A percentile compares a stretch with the other conserved stretches of the same genome.
Evolutionary conservation across 495 filamentous ascomycete genomes (phyloP).

Genomic region (Hyphodiscus hymeniophilus): DNA sequence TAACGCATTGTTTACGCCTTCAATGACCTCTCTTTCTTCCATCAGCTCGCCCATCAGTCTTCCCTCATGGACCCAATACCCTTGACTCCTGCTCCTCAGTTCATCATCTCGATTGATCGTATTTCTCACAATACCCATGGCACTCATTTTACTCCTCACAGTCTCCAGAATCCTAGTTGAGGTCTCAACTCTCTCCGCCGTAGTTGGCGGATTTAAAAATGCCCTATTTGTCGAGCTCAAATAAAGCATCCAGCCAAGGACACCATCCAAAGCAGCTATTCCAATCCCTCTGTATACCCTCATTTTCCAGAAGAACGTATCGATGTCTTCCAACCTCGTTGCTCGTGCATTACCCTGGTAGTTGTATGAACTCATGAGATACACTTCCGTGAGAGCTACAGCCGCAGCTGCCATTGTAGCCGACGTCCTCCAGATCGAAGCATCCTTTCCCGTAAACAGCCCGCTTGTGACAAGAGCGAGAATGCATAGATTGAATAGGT

Average conservation of each 20-base stretch:
- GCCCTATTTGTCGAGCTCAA: constrained; percentile 67
- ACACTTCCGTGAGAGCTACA: constrained; percentile 58
- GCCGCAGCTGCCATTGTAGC: constrained; percentile 56
- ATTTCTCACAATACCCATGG: constrained; percentile 47
- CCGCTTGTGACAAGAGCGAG: constrained; percentile 58
- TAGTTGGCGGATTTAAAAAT: constrained; percentile 33
- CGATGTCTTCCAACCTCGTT: constrained; percentile 46
- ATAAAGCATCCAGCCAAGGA: constrained; percentile 56
- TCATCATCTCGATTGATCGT: constrained; percentile 44
- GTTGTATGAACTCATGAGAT: constrained; percentile 49
- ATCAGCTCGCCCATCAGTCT: constrained; percentile 45
- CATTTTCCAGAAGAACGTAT: constrained; percentile 61
- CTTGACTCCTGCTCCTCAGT: constrained; percentile 33
- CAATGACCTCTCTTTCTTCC: constrained; percentile 52
- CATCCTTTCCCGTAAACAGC: constrained; percentile 47
- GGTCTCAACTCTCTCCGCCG: constrained; percentile 41
- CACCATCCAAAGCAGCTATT: constrained; percentile 53
- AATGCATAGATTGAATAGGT: constrained; percentile 64
- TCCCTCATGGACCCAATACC: constrained; percentile 48
- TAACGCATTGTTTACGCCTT: constrained; percentile 47
- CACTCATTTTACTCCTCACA: constrained; percentile 37
- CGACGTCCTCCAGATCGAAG: constrained; percentile 56
- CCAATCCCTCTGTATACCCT: constrained; percentile 47
- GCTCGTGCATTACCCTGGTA: constrained; percentile 48
- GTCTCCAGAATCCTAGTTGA: constrained; percentile 29